Conservation (phyloP, 768 basidiomycete genomes). For the Phanerochaete sordida region DNA sequence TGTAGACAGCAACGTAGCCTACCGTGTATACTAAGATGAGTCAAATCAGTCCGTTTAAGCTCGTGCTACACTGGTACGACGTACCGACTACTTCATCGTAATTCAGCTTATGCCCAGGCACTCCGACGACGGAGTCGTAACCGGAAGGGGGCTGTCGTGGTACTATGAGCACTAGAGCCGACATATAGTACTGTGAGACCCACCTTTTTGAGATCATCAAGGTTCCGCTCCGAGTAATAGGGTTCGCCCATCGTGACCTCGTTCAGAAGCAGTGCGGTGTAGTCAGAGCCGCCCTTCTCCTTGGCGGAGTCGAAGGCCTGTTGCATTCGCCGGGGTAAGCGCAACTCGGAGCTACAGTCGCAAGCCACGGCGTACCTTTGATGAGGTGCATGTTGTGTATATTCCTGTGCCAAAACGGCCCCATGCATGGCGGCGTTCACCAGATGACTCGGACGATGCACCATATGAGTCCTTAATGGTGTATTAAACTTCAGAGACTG, state of each 20-base stretch:
- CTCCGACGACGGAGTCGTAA: conserved; percentile 23
- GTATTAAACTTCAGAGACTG: too few species aligned
- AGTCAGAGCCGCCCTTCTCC: neutral
- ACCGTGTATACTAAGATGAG: neutral
- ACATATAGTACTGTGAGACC: neutral
- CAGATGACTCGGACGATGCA: too few species aligned
- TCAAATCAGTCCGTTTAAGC: neutral
- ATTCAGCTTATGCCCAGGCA: conserved; percentile 24
- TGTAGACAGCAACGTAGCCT: neutral
- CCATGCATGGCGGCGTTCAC: neutral
- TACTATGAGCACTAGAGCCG: neutral
- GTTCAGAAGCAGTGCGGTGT: conserved; percentile 7
- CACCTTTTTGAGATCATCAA: conserved; percentile 41
- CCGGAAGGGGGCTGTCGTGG: conserved; percentile 19
- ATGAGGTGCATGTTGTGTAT: conserved; percentile 9
- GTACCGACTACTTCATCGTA: conserved; percentile 26
- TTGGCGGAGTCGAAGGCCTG: conserved; percentile 3
- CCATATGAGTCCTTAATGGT: too few species aligned
- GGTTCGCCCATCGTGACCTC: conserved; percentile 37
- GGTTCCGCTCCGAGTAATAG: conserved; percentile 60
- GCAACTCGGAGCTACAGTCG: neutral
- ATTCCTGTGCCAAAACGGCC: conserved; percentile 12
- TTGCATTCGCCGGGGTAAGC: neutral
- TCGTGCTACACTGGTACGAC: neutral
- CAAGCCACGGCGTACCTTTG: conserved; percentile 2